Percentiles rank a stretch among this genome's conserved stretches.
Evolutionary conservation across 805 yeast species (phyloP).

Genomic region (Novakomyces olei): DNA sequence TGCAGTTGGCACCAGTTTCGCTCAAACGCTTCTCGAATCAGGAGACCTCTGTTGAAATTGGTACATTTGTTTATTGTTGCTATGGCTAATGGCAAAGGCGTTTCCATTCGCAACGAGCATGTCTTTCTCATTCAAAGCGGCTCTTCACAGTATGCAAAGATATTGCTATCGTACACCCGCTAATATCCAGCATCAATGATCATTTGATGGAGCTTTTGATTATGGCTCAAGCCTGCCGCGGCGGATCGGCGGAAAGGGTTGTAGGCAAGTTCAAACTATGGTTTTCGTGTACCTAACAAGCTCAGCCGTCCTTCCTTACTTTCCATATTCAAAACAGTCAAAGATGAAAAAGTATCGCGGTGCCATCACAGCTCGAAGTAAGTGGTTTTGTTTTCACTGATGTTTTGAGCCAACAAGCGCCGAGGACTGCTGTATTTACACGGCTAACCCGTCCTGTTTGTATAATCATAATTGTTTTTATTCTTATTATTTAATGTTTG

Average conservation of each 20-base stretch:
- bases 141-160: too few species aligned
- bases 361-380: constrained; percentile 77
- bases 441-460: background rate
- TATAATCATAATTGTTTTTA: background rate
- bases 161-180: constrained; percentile 78
- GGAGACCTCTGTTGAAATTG: constrained; percentile 89
- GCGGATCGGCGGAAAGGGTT: constrained; percentile 97
- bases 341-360: constrained; percentile 99
- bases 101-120: constrained; percentile 73
- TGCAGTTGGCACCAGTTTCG: constrained; percentile 81
- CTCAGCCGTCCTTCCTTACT: constrained; percentile 92
- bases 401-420: too few species aligned
- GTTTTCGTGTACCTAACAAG: too few species aligned
- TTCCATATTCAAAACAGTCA: constrained; percentile 90
- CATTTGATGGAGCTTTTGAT: constrained; percentile 91
- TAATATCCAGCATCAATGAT: constrained; percentile 71
- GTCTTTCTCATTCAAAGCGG: constrained; percentile 13
- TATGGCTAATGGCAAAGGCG: constrained; percentile 5
- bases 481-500: background rate
- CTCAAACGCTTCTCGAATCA: constrained; percentile 88
- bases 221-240: constrained; percentile 83
- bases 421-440: background rate
- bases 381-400: too few species aligned
- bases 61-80: constrained; percentile 30
- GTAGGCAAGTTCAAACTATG: too few species aligned